A percentile compares a stretch with the other conserved stretches of the same genome.
Conservation (phyloP, 345 rosid genomes). For the Cardiospermum halicacabum region DNA sequence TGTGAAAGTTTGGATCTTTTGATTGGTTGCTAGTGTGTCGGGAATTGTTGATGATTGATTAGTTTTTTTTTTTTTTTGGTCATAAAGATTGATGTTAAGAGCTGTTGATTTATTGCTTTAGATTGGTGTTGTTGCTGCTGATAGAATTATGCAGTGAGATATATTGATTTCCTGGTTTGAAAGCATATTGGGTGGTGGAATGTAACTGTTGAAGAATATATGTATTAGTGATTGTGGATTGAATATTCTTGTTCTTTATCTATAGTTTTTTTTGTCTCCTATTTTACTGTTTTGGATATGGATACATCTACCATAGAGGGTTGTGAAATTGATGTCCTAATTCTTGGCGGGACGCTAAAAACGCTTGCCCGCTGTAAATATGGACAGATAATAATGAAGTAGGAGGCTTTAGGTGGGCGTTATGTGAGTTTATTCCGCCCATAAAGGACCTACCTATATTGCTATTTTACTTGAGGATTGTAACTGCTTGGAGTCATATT, state of each 20-base stretch:
- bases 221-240: too few relatives aligned
- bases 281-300: not conserved
- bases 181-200: not conserved
- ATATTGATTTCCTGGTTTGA: not conserved
- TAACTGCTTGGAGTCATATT: not conserved
- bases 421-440: conserved; percentile 37
- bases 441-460: conserved; percentile 47
- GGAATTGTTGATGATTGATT: not conserved
- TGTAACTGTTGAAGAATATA: not conserved
- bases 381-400: conserved; percentile 52
- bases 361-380: conserved; percentile 74
- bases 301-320: not conserved
- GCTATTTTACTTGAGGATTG: not conserved
- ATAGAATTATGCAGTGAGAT: not conserved
- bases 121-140: not conserved
- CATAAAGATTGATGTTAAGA: too few relatives aligned
- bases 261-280: not conserved
- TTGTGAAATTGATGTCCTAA: conserved; percentile 42
- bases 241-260: not conserved
- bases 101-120: not conserved
- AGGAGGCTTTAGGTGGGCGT: conserved; percentile 71
- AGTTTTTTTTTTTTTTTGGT: too few relatives aligned
- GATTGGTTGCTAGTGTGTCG: not conserved
- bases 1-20: conserved; percentile 1
- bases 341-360: conserved; percentile 68